Evolutionary conservation across 345 rosid genomes (phyloP).

Genomic region (Lumnitzera racemosa): DNA sequence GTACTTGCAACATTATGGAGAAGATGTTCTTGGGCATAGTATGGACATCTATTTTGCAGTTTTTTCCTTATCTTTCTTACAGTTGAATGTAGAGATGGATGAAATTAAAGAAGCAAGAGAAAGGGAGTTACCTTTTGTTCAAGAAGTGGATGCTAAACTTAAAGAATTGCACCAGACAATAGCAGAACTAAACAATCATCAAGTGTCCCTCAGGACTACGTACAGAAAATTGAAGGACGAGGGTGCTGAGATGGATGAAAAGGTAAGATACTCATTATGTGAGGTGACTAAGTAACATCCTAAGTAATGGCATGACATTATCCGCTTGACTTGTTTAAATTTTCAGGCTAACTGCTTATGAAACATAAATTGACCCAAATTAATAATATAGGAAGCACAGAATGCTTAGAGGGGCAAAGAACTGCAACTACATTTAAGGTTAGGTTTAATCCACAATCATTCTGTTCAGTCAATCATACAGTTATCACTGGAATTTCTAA

Average conservation of each 20-base stretch:
- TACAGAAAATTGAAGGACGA: slow-evolving; percentile 57
- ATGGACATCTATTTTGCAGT: background rate
- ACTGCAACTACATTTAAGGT: no score
- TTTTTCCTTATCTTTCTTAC: slow-evolving; percentile 16
- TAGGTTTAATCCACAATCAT: no score
- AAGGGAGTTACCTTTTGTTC: slow-evolving; percentile 63
- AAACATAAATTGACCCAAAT: no score
- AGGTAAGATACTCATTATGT: slow-evolving; percentile 28
- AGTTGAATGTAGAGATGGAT: slow-evolving; percentile 73
- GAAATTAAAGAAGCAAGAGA: slow-evolving; percentile 57
- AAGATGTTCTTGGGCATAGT: slow-evolving; percentile 7
- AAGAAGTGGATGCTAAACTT: slow-evolving; percentile 51
- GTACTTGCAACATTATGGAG: slow-evolving; percentile 21
- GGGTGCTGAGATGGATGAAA: slow-evolving; percentile 47
- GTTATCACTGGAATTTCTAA: no score
- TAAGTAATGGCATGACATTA: background rate
- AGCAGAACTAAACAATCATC: slow-evolving; percentile 63
- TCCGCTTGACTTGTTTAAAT: background rate
- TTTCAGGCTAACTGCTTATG: no score
- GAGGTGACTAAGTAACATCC: background rate
- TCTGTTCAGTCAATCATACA: no score
- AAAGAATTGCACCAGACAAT: slow-evolving; percentile 59
- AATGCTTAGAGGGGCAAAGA: no score
- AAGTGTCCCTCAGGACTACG: slow-evolving; percentile 52
- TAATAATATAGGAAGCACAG: no score